Conservation (phyloP, 1,139 yeast species). For the Eremothecium coryli region DNA sequence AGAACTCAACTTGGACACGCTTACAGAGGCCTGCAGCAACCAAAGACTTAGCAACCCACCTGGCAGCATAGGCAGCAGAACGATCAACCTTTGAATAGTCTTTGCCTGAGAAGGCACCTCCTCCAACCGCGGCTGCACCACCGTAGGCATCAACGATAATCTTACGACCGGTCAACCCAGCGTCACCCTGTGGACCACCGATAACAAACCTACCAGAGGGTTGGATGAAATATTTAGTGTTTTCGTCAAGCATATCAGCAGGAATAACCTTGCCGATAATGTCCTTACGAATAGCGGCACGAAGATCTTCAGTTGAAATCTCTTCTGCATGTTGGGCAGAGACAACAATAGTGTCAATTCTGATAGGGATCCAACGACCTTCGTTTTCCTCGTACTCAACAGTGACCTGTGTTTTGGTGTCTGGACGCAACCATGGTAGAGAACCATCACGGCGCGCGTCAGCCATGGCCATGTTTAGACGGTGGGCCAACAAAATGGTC, state of each 20-base stretch:
- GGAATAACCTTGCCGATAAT: conserved; percentile 90
- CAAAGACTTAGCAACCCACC: conserved; percentile 99
- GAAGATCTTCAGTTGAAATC: conserved; percentile 85
- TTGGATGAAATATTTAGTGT: conserved; percentile 95
- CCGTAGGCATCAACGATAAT: conserved; percentile 99
- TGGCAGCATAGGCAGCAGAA: conserved; percentile 99
- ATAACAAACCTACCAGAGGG: conserved; percentile 99
- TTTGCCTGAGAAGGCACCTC: conserved; percentile 99
- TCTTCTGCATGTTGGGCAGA: conserved; percentile 98
- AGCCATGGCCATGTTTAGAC: conserved; percentile 93
- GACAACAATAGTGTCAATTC: conserved; percentile 96
- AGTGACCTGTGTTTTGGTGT: conserved; percentile 98
- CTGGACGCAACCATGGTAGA: conserved; percentile 96
- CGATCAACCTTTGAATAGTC: conserved; percentile 99
- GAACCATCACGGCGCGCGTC: conserved; percentile 95
- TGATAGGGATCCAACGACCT: conserved; percentile 90
- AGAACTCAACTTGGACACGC: conserved; percentile 96
- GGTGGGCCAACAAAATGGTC: conserved; percentile 89
- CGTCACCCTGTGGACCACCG: conserved; percentile 99
- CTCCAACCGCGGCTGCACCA: conserved; percentile 99
- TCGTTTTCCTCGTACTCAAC: conserved; percentile 88
- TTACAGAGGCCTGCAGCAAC: conserved; percentile 91
- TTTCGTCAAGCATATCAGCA: conserved; percentile 79
- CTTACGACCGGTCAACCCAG: conserved; percentile 99
- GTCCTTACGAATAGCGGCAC: conserved; percentile 66